Evolutionary conservation across 1,284 basidiomycete species (phyloP), one percentile per base, ranked within the genome.

Genomic region (Amylostereum areolatum): DNA sequence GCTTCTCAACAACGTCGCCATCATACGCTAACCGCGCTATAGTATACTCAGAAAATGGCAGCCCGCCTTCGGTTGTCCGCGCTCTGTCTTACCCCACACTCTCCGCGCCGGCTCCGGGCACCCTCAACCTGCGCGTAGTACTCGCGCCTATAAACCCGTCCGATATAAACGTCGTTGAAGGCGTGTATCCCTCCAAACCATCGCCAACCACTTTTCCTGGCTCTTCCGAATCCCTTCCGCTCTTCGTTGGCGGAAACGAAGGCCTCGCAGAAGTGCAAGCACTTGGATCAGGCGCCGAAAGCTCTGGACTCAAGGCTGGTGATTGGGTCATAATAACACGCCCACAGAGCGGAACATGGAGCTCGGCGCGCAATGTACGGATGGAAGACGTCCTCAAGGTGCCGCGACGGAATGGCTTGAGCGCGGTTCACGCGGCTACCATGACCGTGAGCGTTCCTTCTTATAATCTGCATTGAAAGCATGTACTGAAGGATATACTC

Each of bases 131-230:
- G 57, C 74, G 74, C 54, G 83, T 85, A 61, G 66, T 84, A n/a
- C 74, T 89, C n/a, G 75, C 85, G 2, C 86, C 89, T 4, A 78
- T 92, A 49, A 92, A 92, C 61, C 89, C 89, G 2, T 80, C 88
- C 7, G 89, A 92, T 55, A 65, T 88, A 57, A 92, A 92, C 55
- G 85, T 89, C 41, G 75, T 92, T 39, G 83, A 92, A 64, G 91
- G 91, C 8, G 78, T 87, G 12, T 92, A 92, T 61, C 89, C 90
- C 0, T 65, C 76, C 10, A 83, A 81, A 55, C 85, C 89, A 0
- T 59, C 57, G 1, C 66, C 70, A 25, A 62, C 69, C 5, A 66
- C 69, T 12, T 62, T 66, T 28, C 66, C 40, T 6, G 55, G 9
- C 55, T 65, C n/a, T 62, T 65, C 27, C 52, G 61, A 25, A 65